Conservation (phyloP, 2,329 filamentous ascomycete species). For the Trichoderma lentiforme region DNA sequence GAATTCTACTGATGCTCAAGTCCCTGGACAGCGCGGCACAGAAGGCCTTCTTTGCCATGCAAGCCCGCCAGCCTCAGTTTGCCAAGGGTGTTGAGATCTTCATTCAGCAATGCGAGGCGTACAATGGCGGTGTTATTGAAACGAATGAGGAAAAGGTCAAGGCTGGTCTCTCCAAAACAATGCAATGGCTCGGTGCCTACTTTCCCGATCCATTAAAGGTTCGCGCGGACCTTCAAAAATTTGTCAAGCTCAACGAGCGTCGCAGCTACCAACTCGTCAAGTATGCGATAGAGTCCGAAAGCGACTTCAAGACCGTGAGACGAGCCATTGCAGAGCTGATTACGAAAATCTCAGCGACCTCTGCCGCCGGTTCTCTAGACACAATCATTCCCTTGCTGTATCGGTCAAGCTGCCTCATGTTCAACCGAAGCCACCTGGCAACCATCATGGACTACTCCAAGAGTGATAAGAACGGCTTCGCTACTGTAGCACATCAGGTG, state of each 20-base stretch:
- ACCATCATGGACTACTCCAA: conserved; percentile 85
- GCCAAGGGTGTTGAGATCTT: conserved; percentile 73
- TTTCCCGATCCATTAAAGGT: conserved; percentile 74
- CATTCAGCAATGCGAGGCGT: conserved; percentile 79
- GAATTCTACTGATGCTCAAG: conserved; percentile 77
- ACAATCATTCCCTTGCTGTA: conserved; percentile 81
- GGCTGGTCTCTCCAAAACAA: conserved; percentile 65
- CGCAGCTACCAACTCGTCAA: conserved; percentile 85
- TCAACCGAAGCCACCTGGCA: conserved; percentile 90
- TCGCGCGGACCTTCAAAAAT: conserved; percentile 77
- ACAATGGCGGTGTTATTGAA: conserved; percentile 81
- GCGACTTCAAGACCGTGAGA: conserved; percentile 86
- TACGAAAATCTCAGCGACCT: conserved; percentile 70
- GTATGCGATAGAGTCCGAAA: conserved; percentile 79
- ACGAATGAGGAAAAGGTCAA: conserved; percentile 68
- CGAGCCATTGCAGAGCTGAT: conserved; percentile 87
- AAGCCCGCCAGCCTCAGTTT: conserved; percentile 71
- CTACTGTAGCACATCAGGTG: conserved; percentile 77
- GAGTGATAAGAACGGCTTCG: conserved; percentile 75
- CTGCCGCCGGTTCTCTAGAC: conserved; percentile 65
- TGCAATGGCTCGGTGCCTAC: conserved; percentile 69
- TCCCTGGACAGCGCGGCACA: conserved; percentile 75
- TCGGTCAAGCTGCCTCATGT: conserved; percentile 77
- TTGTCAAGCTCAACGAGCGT: conserved; percentile 86
- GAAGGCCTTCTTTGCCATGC: conserved; percentile 83